Conservation (phyloP, 441 rosid species). For the Breynia disticha region DNA sequence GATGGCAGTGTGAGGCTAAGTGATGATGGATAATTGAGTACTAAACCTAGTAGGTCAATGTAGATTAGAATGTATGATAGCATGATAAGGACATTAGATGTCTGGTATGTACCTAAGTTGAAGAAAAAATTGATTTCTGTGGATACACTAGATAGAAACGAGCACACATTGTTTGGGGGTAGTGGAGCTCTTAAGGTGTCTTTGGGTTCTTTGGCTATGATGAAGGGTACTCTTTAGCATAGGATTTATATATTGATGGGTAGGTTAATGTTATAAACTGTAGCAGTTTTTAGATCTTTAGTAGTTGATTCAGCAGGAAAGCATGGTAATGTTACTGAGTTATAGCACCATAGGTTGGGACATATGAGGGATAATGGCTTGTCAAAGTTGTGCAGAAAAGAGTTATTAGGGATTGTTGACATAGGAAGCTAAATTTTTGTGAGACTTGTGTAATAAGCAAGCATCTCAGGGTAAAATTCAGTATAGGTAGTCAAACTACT, state of each 20-base stretch:
- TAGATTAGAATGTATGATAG: slow-evolving; percentile 1
- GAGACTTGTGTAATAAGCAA: no score
- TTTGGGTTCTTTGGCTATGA: neutral
- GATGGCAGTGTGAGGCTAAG: neutral
- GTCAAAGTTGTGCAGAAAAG: no score
- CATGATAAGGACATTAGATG: neutral
- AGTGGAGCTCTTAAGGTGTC: neutral
- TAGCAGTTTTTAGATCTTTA: no score
- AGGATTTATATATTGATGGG: neutral
- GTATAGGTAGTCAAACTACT: no score
- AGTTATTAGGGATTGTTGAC: no score
- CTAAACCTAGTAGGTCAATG: neutral
- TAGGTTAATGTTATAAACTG: no score
- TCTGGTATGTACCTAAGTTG: neutral
- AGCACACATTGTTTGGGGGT: neutral
- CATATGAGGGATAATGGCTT: no score
- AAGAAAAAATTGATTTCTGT: neutral
- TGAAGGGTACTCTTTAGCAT: neutral
- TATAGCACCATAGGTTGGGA: no score
- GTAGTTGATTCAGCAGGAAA: no score
- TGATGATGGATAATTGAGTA: neutral
- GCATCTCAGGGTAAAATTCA: no score
- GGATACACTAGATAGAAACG: neutral
- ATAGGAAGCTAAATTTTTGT: no score
- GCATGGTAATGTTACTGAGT: no score